Base-by-base conservation (phyloP, 768 basidiomycete species). In the Boletus subparvulus region DNA sequence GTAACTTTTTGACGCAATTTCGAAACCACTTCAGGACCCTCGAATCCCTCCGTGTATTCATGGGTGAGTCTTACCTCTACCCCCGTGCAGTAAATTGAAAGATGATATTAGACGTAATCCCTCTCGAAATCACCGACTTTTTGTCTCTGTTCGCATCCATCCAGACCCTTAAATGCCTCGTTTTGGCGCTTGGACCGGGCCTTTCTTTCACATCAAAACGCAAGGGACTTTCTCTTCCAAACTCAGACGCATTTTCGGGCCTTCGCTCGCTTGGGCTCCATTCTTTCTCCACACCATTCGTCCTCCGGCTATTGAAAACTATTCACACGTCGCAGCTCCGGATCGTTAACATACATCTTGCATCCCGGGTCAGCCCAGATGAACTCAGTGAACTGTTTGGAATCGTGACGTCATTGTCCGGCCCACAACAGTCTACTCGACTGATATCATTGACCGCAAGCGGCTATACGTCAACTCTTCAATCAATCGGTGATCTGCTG, bases 41-140 rank as follows among this genome's bases (percentile, higher is more conserved):
- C 24, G 44, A 59, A n/a, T 52, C 37, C 17, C 58, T 66, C 19
- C 55, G 61, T 3, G 35, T 64, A 16, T 60, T 66, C 42, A 65
- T 57, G 45, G 53, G 61, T 66, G 45, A 53, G 17, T 32, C 46
- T 17, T 19, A 21, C 35, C 21, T 14, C 12, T 33, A 8, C 14
- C 17, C 21, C 28, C 4, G 21, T 17, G 6, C 28, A 6, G 35
- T 33, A 36, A 32, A 39, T 39, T 52, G 26, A 57, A 17, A 1
- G 1, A 24, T 21, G 24, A 40, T 46, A 5, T 21, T 43, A 60
- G 55, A 64, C 54, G 30, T 8, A 13, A 60, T 62, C 21, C 53
- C 64, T 7, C 6, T 60, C 1, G 65, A 63, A 7, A 60, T 66
- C 40, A 33, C 44, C 30, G 58, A 66, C 0, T 63, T 66, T 19